Base-by-base conservation (phyloP, 129 eudicot genomes). In the Flaveria bidentis region DNA sequence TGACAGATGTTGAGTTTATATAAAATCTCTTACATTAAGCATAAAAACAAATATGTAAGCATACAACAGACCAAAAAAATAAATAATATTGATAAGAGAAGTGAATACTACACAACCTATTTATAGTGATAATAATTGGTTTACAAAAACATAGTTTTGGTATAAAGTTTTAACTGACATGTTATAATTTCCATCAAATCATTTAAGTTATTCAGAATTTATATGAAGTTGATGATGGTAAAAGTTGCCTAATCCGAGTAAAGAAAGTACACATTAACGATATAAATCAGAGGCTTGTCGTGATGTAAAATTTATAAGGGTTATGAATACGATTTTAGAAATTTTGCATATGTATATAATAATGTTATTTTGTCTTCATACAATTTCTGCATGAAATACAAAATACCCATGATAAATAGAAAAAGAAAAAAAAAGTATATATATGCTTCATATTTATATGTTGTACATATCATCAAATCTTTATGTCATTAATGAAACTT, bases 321-420 rank as follows among this genome's bases (percentile, higher is more conserved):
- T 17, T n/a, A 36, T 8, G 33, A 36, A 36, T 10, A 39, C 3
- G 8, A 7, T 16, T 39, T 66, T n/a, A n/a, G 6, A 36, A 66
- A 26, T 39, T 41, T n/a, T 66, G 71, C n/a, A 66, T 2, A n/a
- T 36, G 26, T 36, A 64, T 39, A 17, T 66, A n/a, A 66, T 66
- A 36, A 66, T 33, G 50, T 3, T 63, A 16, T 44, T 80, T 80
- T 80, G 71, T 80, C 70, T 42, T 66, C 67, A 80, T 80, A 62
- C 30, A 61, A 66, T 3, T 64, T 72, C 51, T 80, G 79, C 84
- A 80, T 80, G 84, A 53, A 80, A 39, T 42, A 73, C 79, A 66
- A 80, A 73, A 66, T 73, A 67, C 62, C 70, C 84, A 66, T 73
- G 25, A 66, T 66, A 23, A 12, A 72, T 33, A 66, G 53, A 42